phyloP scores from a whole-genome alignment of 495 filamentous ascomycete species.

The Talaromyces nanjingensis region DNA sequence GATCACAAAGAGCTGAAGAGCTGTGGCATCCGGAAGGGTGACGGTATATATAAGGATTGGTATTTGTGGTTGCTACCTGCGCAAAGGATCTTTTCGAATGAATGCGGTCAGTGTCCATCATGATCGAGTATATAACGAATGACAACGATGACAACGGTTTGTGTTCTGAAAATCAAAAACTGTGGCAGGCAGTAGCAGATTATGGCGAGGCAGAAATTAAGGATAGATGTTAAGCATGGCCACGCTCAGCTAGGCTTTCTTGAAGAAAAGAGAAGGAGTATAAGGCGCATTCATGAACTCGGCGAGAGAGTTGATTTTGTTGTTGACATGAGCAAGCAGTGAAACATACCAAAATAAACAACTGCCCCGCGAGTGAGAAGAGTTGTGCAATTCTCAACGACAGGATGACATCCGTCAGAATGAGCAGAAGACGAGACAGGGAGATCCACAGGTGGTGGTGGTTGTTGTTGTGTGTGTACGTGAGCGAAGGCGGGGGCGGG shows the following conservation, averaged over 20 bases:
- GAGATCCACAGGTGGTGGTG: constrained; percentile 7
- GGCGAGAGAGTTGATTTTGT: neutral
- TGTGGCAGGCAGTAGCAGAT: neutral
- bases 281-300: neutral
- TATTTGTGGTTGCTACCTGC: constrained; percentile 36
- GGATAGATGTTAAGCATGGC: neutral
- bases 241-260: neutral
- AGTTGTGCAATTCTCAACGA: neutral
- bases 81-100: constrained; percentile 35
- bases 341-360: constrained; percentile 8
- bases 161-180: neutral
- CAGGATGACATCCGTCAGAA: constrained; percentile 7
- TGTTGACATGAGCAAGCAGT: neutral
- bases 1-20: constrained; percentile 14
- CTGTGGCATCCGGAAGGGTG: constrained; percentile 18
- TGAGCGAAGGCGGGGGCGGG: neutral
- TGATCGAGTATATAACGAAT: constrained; percentile 6
- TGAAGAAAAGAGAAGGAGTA: neutral
- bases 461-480: neutral
- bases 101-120: constrained; percentile 29
- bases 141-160: neutral
- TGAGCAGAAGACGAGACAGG: constrained; percentile 1
- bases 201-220: neutral
- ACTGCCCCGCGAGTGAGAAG: neutral
- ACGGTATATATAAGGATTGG: constrained; percentile 14